A percentile compares a stretch with the other conserved stretches of the same genome.
phyloP scores from a whole-genome alignment of 2,329 filamentous ascomycete species.

The Cladophialophora immunda region DNA sequence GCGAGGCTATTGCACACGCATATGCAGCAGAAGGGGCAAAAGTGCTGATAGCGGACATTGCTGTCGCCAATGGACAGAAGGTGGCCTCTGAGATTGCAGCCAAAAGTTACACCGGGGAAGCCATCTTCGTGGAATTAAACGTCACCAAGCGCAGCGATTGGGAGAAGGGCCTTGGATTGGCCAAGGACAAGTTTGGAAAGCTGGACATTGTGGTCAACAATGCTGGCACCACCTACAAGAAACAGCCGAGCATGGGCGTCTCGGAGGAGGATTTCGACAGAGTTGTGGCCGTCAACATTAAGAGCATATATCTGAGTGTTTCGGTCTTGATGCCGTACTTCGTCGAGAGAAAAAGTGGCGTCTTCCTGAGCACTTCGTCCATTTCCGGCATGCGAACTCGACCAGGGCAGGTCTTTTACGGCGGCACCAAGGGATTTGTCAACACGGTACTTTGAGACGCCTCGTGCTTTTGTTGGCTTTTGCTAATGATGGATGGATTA shows the following conservation, averaged over 20 bases:
- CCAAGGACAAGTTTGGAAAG: conserved; percentile 53
- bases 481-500: conserved; percentile 3
- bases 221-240: conserved; percentile 58
- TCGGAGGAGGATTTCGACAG: conserved; percentile 57
- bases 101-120: conserved; percentile 13
- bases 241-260: conserved; percentile 52
- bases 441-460: conserved; percentile 67
- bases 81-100: conserved; percentile 30
- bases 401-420: conserved; percentile 46
- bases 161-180: conserved; percentile 49
- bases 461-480: neutral
- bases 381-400: conserved; percentile 30
- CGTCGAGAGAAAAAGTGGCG: conserved; percentile 26
- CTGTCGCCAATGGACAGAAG: conserved; percentile 25
- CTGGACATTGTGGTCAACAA: conserved; percentile 63
- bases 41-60: conserved; percentile 46
- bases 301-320: conserved; percentile 33
- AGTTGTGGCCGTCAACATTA: conserved; percentile 57
- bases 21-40: conserved; percentile 48
- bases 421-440: conserved; percentile 72
- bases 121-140: conserved; percentile 17
- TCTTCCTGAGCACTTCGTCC: conserved; percentile 33
- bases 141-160: conserved; percentile 34
- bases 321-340: conserved; percentile 30
- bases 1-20: conserved; percentile 49